Base-by-base conservation (phyloP, 495 filamentous ascomycete species). In the Chlorociboria aeruginascens region DNA sequence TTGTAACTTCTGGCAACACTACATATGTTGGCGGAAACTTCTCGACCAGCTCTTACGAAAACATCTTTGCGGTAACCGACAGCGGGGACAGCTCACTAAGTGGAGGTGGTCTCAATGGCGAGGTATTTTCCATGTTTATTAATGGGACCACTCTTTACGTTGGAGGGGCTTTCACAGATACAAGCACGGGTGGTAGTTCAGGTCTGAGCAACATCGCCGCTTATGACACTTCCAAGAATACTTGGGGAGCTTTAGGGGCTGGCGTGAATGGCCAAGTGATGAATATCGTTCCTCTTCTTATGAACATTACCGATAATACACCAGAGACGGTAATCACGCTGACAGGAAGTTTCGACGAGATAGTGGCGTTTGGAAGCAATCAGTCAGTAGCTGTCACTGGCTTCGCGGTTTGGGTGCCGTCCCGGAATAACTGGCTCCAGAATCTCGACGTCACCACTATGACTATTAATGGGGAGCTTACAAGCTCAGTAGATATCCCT, bases 361-460 rank as follows among this genome's bases (percentile, higher is more conserved):
- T 95, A 25, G 66, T 81, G 14, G 73, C 76, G 3, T 88, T 83
- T 58, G 79, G 67, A 36, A 68, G 66, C 43, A 82, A 78, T 52
- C 55, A 70, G 9, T 72, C 76, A n/a, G 64, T 79, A 9, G 55
- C 73, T 10, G 82, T 79, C 2, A 60, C 74, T 41, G 86, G 89
- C 0, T 89, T 97, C 59, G 92, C 85, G 29, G 69, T 96, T 20
- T 99, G 92, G 92, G 83, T 97, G n/a, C 87, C 88, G 16, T 92
- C 89, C 6, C 74, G 72, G 41, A 75, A 78, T 35, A 87, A 93
- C 58, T 99, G 92, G 92, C 66, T 97, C 17, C 78, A 86, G 62
- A 90, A 88, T 53, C 67, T 97, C 35, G 67, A 86, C 39, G 61
- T 78, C 35, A 65, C 73, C n/a, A 70, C 77, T 40, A 75, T 83